Conservation (phyloP, 2,329 filamentous ascomycete genomes). For the Claviceps sp. region DNA sequence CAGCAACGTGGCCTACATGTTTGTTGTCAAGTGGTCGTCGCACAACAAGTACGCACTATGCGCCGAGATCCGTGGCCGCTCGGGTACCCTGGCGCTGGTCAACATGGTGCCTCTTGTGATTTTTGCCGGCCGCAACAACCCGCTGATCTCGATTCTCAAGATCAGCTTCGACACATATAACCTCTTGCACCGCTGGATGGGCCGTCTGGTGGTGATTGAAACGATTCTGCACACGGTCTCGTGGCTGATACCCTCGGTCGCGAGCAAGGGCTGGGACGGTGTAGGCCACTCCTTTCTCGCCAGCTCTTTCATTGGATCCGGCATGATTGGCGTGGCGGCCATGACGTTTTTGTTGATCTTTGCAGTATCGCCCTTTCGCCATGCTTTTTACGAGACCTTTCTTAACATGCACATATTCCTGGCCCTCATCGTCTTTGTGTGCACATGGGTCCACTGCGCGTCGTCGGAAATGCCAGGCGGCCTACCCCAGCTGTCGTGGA, state of each 20-base stretch:
- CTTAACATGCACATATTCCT: conserved; percentile 73
- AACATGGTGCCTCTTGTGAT: conserved; percentile 90
- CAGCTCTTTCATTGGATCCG: conserved; percentile 53
- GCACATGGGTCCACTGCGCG: conserved; percentile 67
- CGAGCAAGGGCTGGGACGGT: conserved; percentile 48
- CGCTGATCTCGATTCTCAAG: conserved; percentile 65
- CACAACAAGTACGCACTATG: conserved; percentile 49
- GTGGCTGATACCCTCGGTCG: conserved; percentile 61
- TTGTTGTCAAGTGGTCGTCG: conserved; percentile 45
- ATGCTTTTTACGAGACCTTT: conserved; percentile 97
- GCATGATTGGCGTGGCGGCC: conserved; percentile 45
- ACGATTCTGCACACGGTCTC: conserved; percentile 53
- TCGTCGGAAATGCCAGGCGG: conserved; percentile 44
- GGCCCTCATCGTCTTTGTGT: conserved; percentile 52
- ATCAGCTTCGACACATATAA: conserved; percentile 98
- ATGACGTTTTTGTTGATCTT: conserved; percentile 55
- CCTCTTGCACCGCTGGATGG: conserved; percentile 56
- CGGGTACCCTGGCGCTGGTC: conserved; percentile 69
- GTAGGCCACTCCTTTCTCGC: conserved; percentile 39
- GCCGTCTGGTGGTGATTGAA: conserved; percentile 58
- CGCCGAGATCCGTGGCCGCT: conserved; percentile 74
- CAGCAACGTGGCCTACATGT: conserved; percentile 51
- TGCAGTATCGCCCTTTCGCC: conserved; percentile 67
- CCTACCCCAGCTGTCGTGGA: conserved; percentile 59
- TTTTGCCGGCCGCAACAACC: conserved; percentile 86